Evolutionary conservation across 352 stramenopile genomes (phyloP), one percentile per base, ranked within the genome.

Genomic region (Pythium rishiriense): DNA sequence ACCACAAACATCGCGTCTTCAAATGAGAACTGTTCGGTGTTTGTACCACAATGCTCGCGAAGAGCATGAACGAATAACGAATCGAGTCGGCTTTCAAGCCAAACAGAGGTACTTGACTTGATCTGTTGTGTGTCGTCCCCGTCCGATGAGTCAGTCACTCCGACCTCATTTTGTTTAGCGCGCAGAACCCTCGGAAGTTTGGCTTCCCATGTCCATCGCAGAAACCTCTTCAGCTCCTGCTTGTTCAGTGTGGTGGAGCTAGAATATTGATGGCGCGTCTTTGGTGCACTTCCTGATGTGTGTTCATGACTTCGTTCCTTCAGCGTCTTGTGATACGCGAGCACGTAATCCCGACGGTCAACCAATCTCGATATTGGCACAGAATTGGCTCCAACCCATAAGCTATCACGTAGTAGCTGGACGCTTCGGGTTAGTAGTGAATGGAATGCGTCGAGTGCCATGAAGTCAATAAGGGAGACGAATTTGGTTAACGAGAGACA

Each of bases 401-500:
- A 56, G 10, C 72, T 69, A 55, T 76, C 58, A 33, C 68, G 55
- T 3, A 91, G 39, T 24, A 73, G 53, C n/a, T 81, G 68, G 6
- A 83, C 64, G 37, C 81, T 91, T 56, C 72, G 60, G 17, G 73
- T 58, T 4, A 82, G 49, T 0, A 85, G 53, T 3, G 53, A 68
- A 28, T 80, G 58, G 21, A 79, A 75, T 11, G 42, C 55, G 24
- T 91, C 81, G 14, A 91, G 28, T 14, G 81, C 47, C 52, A 93
- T 69, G 47, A 89, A 90, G 26, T 85, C 81, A 0, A 91, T 55
- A 1, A 90, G 52, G 0, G 33, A 64, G 12, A 83, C 64, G 35
- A 93, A 90, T 37, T 73, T 81, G 3, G 80, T 73, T 9, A 93
- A 58, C 25, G 87, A 75, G 7, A 59, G 55, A 45, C 84, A 93